Base-by-base conservation (phyloP, 106 monocot genomes). In the Acanthochlamys bracteata region DNA sequence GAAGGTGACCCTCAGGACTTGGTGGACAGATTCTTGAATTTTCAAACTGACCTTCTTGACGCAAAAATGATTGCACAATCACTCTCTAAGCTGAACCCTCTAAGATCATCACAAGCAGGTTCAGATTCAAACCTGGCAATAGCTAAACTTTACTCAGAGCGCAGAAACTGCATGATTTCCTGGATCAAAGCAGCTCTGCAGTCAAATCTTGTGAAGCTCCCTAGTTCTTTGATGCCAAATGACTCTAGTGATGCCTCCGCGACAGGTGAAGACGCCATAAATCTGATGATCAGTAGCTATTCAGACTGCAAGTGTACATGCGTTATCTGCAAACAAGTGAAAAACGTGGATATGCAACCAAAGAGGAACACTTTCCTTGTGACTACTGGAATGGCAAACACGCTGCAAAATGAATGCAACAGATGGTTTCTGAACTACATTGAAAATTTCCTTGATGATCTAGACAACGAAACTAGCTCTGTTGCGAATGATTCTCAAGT, bases 401-500 rank as follows among this genome's bases (percentile, higher is more conserved):
- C 47, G 20, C 47, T 86, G 42, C 61, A 75, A n/a, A 68, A 11
- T 11, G 86, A 86, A 65, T 73, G 69, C 59, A 81, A 75, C 41
- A 65, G 67, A 57, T 86, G 86, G 86, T 86, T 86, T 26, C 62
- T 86, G 33, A 79, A 26, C 61, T 79, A 79, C 60, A 76, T 86
- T 0, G 79, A 86, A 39, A 82, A 71, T 56, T 76, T 79, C 23
- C 63, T 86, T 9, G 86, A 86, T 59, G 59, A 26, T 20, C 39
- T 82, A 2, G 68, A 69, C 25, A 45, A 56, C 12, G 64, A 64
- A 14, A 39, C 41, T 7, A 15, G 6, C 0, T 52, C 42, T 41
- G 51, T 39, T 4, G 23, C 66, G 12, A 64, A 66, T 2, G 79
- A 82, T 42, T 70, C 70, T 41, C 78, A 74, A 62, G 73, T 82